Evolutionary conservation across 1,139 yeast species (phyloP), one percentile per base, ranked within the genome.

Genomic region (Taiozyma sp.): DNA sequence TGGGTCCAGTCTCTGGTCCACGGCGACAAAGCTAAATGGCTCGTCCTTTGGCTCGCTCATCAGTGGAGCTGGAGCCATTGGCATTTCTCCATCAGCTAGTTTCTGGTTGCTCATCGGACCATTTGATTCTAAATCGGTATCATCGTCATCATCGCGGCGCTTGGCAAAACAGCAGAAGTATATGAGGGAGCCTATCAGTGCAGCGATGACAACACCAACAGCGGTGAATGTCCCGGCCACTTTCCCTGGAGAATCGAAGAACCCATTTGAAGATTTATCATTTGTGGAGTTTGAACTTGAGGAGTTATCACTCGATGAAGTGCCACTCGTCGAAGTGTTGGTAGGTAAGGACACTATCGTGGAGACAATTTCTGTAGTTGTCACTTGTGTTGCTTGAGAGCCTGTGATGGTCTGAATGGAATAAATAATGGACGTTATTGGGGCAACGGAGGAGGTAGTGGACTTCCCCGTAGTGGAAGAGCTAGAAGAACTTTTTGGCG

Each of bases 1-100:
- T 3, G 91, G 89, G 57, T 86, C 91, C 52, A 85, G 67, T 44
- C 90, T 72, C 56, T 82, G 82, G 63, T 87, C 95, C 47, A 84
- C 79, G 53, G 83, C 83, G 16, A 78, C 76, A 16, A 66, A 61
- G 8, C 53, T 53, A 24, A 50, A 49, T 6, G 44, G 48, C 26
- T 48, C 48, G 21, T 43, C 40, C 9, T 32, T n/a, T 30, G 40
- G 45, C n/a, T 24, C 28, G n/a, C 26, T 26, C n/a, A 26, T 35
- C n/a, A 16, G 6, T 44, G 46, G 16, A 29, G 29, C 43, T 30
- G 53, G 48, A 24, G 45, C 51, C 13, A 51, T 47, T 8, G 52
- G 47, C 39, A 55, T 47, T 11, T 61, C 56, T 6, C 51, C 40
- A 13, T 53, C 55, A 29, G 9, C n/a, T 13, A 14, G 13, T 52